phyloP scores from a whole-genome alignment of 2,329 filamentous ascomycete genomes.

The Endoconidiophora laricicola region DNA sequence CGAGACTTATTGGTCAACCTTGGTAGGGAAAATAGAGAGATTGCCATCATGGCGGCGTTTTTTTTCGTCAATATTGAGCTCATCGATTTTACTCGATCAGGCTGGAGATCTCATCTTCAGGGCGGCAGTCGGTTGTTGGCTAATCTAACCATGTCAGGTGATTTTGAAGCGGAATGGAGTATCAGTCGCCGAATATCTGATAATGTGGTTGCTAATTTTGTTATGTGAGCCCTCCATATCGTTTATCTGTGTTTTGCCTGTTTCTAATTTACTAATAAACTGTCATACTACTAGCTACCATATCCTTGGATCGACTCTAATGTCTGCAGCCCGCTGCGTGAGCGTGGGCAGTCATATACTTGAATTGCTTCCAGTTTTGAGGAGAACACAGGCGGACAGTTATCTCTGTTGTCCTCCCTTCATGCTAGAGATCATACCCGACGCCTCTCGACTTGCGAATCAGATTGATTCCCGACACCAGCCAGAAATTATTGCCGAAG shows the following conservation, averaged over 20 bases:
- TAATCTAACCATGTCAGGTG: conserved; percentile 20
- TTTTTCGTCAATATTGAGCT: conserved; percentile 36
- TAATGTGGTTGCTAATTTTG: conserved; percentile 31
- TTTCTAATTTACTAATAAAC: not conserved
- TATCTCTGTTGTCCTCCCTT: conserved; percentile 27
- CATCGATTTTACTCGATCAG: conserved; percentile 29
- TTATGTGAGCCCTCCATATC: conserved; percentile 23
- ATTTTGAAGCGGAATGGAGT: conserved; percentile 15
- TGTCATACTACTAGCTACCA: conserved; percentile 21
- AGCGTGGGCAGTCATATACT: conserved; percentile 25
- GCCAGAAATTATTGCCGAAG: conserved; percentile 21
- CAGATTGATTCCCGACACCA: conserved; percentile 20
- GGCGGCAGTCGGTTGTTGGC: conserved; percentile 28
- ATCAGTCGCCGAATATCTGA: conserved; percentile 21
- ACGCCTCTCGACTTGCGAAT: conserved; percentile 27
- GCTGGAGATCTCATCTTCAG: conserved; percentile 30
- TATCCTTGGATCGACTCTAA: conserved; percentile 24
- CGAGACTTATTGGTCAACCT: conserved; percentile 24
- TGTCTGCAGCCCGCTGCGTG: conserved; percentile 22
- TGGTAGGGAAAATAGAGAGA: conserved; percentile 27
- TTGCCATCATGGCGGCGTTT: conserved; percentile 30
- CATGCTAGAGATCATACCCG: conserved; percentile 29
- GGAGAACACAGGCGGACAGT: conserved; percentile 26
- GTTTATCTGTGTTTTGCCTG: not conserved
- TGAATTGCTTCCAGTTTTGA: conserved; percentile 24